phyloP scores from a whole-genome alignment of 192 early-diverging fungal genomes.

The Helicostylum pulchrum region DNA sequence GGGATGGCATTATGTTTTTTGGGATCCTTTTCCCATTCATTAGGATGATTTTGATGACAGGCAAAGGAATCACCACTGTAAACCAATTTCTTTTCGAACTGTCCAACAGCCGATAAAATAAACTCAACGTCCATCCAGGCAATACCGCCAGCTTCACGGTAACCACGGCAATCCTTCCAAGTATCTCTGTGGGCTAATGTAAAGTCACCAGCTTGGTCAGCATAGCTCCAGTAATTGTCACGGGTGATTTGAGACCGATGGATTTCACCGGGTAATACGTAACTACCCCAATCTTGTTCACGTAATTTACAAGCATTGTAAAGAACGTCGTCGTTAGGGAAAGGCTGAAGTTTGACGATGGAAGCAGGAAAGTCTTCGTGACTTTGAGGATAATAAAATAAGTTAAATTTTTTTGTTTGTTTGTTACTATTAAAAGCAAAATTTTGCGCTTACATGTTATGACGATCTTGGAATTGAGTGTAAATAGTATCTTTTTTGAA shows the following conservation, averaged over 20 bases:
- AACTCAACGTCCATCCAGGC: constrained; percentile 35
- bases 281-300: constrained; percentile 23
- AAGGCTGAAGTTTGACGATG: constrained; percentile 16
- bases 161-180: constrained; percentile 20
- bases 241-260: neutral
- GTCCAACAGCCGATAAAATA: constrained; percentile 22
- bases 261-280: neutral
- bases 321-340: constrained; percentile 23
- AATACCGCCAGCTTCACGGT: constrained; percentile 25
- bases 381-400: neutral
- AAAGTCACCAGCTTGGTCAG: constrained; percentile 33
- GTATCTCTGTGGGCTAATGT: constrained; percentile 27
- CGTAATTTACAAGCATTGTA: constrained; percentile 23
- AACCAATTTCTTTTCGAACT: constrained; percentile 21
- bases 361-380: constrained; percentile 21
- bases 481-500: constrained; percentile 26
- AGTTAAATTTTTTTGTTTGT: neutral
- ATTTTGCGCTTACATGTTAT: constrained; percentile 28
- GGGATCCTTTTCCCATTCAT: constrained; percentile 22
- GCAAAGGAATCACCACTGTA: constrained; percentile 16
- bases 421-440: neutral
- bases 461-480: constrained; percentile 27
- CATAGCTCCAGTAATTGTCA: constrained; percentile 18
- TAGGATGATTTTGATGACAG: constrained; percentile 31
- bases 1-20: neutral